Evolutionary conservation across 2,329 filamentous ascomycete species (phyloP).

Genomic region (Aspergillus sp.): DNA sequence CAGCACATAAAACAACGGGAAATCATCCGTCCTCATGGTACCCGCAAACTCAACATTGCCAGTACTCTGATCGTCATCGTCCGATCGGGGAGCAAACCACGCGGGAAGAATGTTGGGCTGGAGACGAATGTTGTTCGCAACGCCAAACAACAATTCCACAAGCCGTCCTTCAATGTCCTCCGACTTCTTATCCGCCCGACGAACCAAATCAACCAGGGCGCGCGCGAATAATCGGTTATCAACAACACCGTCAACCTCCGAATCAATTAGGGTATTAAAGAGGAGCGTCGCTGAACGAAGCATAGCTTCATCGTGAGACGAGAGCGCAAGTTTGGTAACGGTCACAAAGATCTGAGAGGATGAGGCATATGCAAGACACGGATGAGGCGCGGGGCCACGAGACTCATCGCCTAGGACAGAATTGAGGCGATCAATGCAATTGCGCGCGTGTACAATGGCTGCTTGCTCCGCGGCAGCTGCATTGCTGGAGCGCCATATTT

Average conservation of each 20-base stretch:
- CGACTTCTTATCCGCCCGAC: constrained; percentile 66
- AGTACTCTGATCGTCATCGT: constrained; percentile 39
- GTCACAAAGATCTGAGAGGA: constrained; percentile 86
- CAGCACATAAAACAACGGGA: constrained; percentile 91
- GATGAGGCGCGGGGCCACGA: constrained; percentile 81
- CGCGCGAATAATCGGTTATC: constrained; percentile 82
- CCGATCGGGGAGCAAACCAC: constrained; percentile 74
- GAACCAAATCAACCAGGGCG: constrained; percentile 81
- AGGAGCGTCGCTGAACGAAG: constrained; percentile 81
- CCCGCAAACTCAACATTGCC: constrained; percentile 73
- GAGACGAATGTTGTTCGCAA: constrained; percentile 91
- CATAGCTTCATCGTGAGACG: constrained; percentile 80
- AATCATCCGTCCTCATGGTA: constrained; percentile 84
- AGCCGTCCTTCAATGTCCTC: constrained; percentile 83
- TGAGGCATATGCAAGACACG: constrained; percentile 84
- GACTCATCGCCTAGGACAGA: constrained; percentile 83
- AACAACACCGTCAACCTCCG: constrained; percentile 92
- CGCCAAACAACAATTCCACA: constrained; percentile 91
- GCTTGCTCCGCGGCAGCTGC: constrained; percentile 52
- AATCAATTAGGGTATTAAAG: constrained; percentile 90
- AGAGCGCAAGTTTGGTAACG: constrained; percentile 83
- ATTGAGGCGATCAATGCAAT: constrained; percentile 57
- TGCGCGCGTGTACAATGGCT: constrained; percentile 51
- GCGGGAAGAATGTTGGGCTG: constrained; percentile 82
- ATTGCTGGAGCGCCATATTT: constrained; percentile 60